Conservation (phyloP, 495 filamentous ascomycete genomes). For the Penicillium soppii region DNA sequence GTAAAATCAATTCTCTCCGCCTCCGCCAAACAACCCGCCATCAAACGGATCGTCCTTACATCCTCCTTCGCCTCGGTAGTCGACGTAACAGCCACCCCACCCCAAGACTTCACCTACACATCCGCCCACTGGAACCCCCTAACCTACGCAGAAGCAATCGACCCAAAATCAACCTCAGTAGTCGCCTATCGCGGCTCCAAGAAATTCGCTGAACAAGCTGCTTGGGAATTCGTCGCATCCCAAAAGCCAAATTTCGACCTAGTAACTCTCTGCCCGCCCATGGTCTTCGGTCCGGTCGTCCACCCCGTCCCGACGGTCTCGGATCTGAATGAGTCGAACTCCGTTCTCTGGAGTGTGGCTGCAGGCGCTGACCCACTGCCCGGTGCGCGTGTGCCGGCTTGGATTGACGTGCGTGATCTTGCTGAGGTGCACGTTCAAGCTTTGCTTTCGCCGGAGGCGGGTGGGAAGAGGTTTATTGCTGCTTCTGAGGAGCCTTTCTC, state of each 20-base stretch:
- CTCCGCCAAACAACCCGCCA: conserved; percentile 50
- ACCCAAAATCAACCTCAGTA: conserved; percentile 33
- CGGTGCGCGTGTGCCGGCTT: conserved; percentile 31
- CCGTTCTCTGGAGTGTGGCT: conserved; percentile 37
- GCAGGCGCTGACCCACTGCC: conserved; percentile 29
- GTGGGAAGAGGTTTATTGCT: conserved; percentile 36
- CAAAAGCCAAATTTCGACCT: conserved; percentile 68
- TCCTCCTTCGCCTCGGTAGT: conserved; percentile 72
- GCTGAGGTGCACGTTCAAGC: conserved; percentile 44
- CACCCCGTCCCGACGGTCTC: conserved; percentile 31
- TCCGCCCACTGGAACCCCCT: conserved; percentile 76
- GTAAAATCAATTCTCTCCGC: conserved; percentile 22
- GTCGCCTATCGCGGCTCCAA: conserved; percentile 62
- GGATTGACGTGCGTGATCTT: conserved; percentile 47
- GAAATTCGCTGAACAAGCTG: conserved; percentile 54
- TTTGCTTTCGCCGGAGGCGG: conserved; percentile 25
- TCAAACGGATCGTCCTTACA: conserved; percentile 72
- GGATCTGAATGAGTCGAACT: conserved; percentile 37
- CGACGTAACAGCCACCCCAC: conserved; percentile 37
- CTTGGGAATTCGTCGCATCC: conserved; percentile 58
- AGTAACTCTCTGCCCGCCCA: conserved; percentile 59
- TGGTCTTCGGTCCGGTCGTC: conserved; percentile 46
- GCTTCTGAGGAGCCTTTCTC: conserved; percentile 37
- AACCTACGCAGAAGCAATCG: conserved; percentile 55
- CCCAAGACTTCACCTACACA: conserved; percentile 52